A percentile compares a stretch with the other conserved stretches of the same genome.
Conservation (phyloP, 2,329 filamentous ascomycete genomes). For the Passalora sequoiae region DNA sequence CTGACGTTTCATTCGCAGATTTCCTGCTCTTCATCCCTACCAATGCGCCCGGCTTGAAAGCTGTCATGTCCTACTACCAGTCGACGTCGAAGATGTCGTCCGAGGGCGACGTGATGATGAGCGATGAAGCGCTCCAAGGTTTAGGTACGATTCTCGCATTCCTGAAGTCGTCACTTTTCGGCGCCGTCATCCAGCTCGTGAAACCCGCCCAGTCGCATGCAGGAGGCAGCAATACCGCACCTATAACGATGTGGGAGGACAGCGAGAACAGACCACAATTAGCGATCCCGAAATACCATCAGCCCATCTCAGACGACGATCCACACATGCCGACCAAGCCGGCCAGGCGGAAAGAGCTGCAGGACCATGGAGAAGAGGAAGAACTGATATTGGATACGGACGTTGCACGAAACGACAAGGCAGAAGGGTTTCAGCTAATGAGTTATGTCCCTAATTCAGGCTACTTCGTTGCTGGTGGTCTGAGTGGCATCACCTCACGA, state of each 20-base stretch:
- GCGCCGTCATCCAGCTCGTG: conserved; percentile 59
- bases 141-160: conserved; percentile 74
- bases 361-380: conserved; percentile 4
- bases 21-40: conserved; percentile 85
- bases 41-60: conserved; percentile 65
- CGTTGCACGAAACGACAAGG: conserved; percentile 8
- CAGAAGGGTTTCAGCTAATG: conserved; percentile 46
- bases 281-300: conserved; percentile 13
- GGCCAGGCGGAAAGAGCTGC: conserved; percentile 29
- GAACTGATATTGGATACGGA: conserved; percentile 5
- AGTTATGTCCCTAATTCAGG: conserved; percentile 73
- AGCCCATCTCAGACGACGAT: conserved; percentile 24
- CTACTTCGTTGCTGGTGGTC: conserved; percentile 93
- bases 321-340: conserved; percentile 34
- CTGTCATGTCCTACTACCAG: conserved; percentile 85
- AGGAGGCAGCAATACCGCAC: conserved; percentile 14
- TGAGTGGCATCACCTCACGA: conserved; percentile 89
- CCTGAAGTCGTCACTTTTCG: conserved; percentile 69
- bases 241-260: conserved; percentile 22
- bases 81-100: conserved; percentile 82
- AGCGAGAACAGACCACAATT: conserved; percentile 19
- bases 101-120: conserved; percentile 89
- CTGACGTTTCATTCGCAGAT: conserved; percentile 48
- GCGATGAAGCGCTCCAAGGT: conserved; percentile 84
- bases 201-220: conserved; percentile 20